Evolutionary conservation across 2,329 filamentous ascomycete genomes (phyloP), one percentile per base, ranked within the genome.

Genomic region (Neonectria ditissima): DNA sequence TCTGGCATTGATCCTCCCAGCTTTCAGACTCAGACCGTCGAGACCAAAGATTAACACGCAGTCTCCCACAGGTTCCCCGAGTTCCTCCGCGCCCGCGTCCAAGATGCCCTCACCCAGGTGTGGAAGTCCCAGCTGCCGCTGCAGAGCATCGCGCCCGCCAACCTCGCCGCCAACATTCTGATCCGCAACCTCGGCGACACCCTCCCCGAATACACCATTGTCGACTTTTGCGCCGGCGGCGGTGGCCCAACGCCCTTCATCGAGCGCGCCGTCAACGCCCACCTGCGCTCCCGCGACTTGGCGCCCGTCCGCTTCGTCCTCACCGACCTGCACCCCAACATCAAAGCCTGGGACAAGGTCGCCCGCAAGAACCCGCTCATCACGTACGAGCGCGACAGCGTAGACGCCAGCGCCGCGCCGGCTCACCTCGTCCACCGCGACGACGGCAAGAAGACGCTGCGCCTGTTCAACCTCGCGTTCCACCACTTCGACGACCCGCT

Each of bases 161-260:
- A 82, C n/a, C 75, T 89, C 44, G 89, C 87, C n/a, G 86, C 89
- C 50, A 77, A 80, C 45, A 78, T 87, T 20, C 83, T 93, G 48
- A 80, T 83, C 41, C 78, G 77, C 22, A 79, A 85, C 44, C 82
- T 91, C 14, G 81, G 82, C 37, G 63, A 73, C 5, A 73, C 80
- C 26, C 79, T 87, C 1, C 78, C 81, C 18, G 77, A 80, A 2
- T 89, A 91, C 76, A 88, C 85, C 18, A 89, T 91, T 69, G 84
- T 94, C 65, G 92, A 94, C 79, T 92, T 93, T 77, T 93, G 91
- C 76, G 89, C 91, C 2, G 92, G 92, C 55, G 89, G 86, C 14
- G 92, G 92, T 43, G 91, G 91, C 0, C 90, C 90, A 1, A 92
- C 89, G 2, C 89, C 89, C 0, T 81, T 80, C 41, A 88, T 92